Base-by-base conservation (phyloP, 1,284 basidiomycete species). In the Vanrija sp. region DNA sequence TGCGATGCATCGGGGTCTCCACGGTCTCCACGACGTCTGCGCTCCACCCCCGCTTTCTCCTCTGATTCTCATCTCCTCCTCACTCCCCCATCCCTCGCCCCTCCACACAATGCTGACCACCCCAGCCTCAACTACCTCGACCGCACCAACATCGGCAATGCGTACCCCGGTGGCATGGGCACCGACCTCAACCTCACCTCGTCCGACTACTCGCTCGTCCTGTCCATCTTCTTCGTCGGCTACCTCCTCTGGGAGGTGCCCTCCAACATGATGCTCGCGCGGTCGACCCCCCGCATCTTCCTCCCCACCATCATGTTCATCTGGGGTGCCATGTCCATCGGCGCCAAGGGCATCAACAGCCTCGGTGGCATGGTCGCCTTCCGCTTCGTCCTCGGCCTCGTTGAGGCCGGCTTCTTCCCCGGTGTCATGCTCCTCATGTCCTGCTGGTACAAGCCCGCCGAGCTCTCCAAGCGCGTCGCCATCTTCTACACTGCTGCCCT, bases 161-260 rank as follows among this genome's bases (percentile, higher is more conserved):
- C 61, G 5, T 57, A 57, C n/a, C 63, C 69, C 5, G 75, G 74
- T 12, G 78, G 78, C 3, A 78, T 79, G 75, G 55, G 73, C 49
- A 49, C 38, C 2, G 67, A 71, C 42, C 69, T 78, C 7, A 49
- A 65, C 12, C 65, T 79, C 16, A 38, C 43, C 15, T 60, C 65
- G 16, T 69, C 69, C 6, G 59, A 66, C 6, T 69, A 74, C 48
- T 67, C 75, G 7, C 66, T 78, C 10, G 65, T 74, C 15, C 65
- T 77, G 10, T 76, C 69, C 15, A 73, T 76, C 58, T 76, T 76
- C 63, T 76, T 73, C 52, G 68, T 74, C 44, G 71, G 58, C 14
- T 34, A 34, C 34, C 34, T 34, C 34, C 34, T 34, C 34, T 50
- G 48, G 44, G 75, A 78, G 34, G 72, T 77, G 1, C 76, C 76